Evolutionary conservation across 108 stramenopile species (phyloP), one percentile per base, ranked within the genome.

Genomic region (Fragilariopsis cylindrus): DNA sequence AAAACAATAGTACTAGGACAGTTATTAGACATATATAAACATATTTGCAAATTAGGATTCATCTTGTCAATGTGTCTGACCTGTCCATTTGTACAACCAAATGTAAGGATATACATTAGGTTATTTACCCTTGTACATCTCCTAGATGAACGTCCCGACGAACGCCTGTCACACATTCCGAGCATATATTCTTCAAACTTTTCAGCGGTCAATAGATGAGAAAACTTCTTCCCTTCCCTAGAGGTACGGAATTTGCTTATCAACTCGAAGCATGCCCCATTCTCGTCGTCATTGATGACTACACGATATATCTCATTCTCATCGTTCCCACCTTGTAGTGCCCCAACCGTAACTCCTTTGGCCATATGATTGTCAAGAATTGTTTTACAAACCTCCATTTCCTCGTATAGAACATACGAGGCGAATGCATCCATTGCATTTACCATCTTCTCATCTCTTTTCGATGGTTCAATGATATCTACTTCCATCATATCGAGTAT

Each of bases 51-150:
- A 71, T 90, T 90, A 2, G 83, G 79, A 16, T 76, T 69, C 84
- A 86, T 90, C 57, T 84, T 76, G 67, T 90, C 89, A 65, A 87
- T 90, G 40, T 90, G 89, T 8, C 89, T 74, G 1, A 87, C 81
- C 74, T 90, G 89, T 6, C 89, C 89, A 55, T 48, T 12, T 8
- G 81, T 77, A 1, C 80, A 81, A 18, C 89, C 89, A 62, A 86
- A 80, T 30, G 81, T 69, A 12, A 90, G 52, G 65, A 90, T 86
- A 46, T 83, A 82, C 87, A 90, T 90, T 50, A 87, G 81, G 76
- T 90, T 90, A 19, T 79, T 85, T 2, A 90, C 76, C 18, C 75
- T 56, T 44, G 21, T 60, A 60, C 78, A 85, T 54, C 7, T 39
- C 8, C 54, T 12, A 16, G 63, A 45, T 9, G 65, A 60, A 16